A percentile compares a stretch with the other conserved stretches of the same genome.
These are phyloP conservation scores for Nymphaea colorata DNA, from an alignment of 164 flowering plant species.

Conservation along the genomic window DNA sequence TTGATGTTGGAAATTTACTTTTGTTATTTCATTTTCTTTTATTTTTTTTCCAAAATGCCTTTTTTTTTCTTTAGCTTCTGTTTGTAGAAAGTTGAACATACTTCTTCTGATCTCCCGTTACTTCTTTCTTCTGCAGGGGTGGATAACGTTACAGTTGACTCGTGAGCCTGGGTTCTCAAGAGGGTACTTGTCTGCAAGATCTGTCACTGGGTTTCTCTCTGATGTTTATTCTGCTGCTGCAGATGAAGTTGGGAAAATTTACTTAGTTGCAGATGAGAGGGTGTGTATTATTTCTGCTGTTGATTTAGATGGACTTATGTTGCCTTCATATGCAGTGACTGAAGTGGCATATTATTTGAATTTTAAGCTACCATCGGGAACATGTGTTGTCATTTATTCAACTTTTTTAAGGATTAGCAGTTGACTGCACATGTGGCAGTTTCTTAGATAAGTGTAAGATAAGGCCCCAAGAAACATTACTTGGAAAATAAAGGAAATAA, in stretches of 20 bases:
- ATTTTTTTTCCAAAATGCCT: too few species aligned
- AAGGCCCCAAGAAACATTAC: too few species aligned
- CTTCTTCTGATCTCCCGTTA: neutral
- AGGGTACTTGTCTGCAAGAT: conserved; percentile 71
- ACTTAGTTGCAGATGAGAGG: conserved; percentile 82
- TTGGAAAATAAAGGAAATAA: too few species aligned
- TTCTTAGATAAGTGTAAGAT: too few species aligned
- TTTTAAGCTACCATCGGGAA: neutral
- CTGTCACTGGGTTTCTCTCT: conserved; percentile 82
- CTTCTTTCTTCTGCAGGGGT: conserved; percentile 41
- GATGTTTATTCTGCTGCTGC: conserved; percentile 84
- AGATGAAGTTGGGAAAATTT: conserved; percentile 89
- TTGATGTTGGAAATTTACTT: too few species aligned
- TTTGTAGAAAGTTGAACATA: neutral
- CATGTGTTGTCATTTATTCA: neutral
- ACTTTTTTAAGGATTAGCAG: neutral
- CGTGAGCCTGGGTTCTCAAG: conserved; percentile 49
- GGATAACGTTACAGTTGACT: conserved; percentile 71
- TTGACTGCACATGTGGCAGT: neutral
- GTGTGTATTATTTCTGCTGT: conserved; percentile 21
- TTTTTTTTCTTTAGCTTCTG: too few species aligned
- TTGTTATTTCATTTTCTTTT: too few species aligned
- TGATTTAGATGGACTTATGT: neutral
- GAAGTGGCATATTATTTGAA: neutral
- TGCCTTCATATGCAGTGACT: neutral